These are phyloP conservation scores for Berkeleyomyces rouxiae DNA, from an alignment of 2,329 filamentous ascomycete genomes.

Conservation along the genomic window DNA sequence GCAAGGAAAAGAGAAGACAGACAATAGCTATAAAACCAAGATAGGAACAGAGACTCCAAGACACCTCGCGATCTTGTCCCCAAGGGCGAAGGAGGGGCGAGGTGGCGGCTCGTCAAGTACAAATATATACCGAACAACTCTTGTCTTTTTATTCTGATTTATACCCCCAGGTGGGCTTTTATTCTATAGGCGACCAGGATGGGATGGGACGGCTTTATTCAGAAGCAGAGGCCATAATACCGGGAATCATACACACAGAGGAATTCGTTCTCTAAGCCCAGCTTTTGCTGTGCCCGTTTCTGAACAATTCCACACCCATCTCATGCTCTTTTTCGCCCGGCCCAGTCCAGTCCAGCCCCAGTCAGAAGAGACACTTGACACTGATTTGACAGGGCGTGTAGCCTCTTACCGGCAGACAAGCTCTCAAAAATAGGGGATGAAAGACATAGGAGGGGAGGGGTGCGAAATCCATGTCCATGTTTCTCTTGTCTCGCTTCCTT, in stretches of 20 bases:
- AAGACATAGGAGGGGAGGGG: background rate
- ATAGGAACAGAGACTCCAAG: background rate
- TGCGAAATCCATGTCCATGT: background rate
- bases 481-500: slow-evolving; percentile 1
- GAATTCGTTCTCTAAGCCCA: background rate
- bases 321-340: background rate
- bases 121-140: background rate
- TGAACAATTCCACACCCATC: background rate
- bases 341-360: background rate
- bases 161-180: background rate
- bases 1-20: background rate
- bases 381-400: background rate
- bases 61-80: background rate
- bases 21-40: background rate
- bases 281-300: background rate
- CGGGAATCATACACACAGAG: background rate
- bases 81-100: background rate
- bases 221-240: background rate
- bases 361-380: slow-evolving; percentile 1
- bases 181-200: background rate
- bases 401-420: background rate
- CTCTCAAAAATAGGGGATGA: background rate
- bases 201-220: background rate
- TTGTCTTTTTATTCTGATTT: background rate
- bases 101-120: background rate